These are phyloP conservation scores for Teratosphaeria nubilosa DNA, from an alignment of 2,329 filamentous ascomycete genomes.

Conservation along the genomic window DNA sequence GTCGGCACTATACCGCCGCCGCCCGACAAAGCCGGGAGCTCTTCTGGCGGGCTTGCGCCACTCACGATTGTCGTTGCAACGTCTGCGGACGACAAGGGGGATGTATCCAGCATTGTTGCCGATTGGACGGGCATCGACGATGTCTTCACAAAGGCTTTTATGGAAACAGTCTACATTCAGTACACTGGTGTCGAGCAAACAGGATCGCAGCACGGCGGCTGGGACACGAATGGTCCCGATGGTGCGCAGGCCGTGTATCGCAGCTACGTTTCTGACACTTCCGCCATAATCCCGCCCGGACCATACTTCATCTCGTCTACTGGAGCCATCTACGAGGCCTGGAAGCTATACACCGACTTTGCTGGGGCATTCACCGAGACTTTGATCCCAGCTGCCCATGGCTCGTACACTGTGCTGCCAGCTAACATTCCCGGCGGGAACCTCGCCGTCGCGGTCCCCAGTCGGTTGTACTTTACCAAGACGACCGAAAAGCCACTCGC, in stretches of 20 bases:
- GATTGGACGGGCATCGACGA: conserved; percentile 29
- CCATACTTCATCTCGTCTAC: conserved; percentile 42
- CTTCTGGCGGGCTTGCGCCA: conserved; percentile 25
- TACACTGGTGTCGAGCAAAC: conserved; percentile 7
- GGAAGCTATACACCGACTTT: conserved; percentile 40
- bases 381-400: conserved; percentile 28
- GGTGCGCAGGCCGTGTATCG: conserved; percentile 8
- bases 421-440: conserved; percentile 31
- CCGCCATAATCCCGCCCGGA: conserved; percentile 33
- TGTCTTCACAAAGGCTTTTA: conserved; percentile 32
- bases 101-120: conserved; percentile 18
- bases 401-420: conserved; percentile 34
- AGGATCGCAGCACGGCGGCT: conserved; percentile 3
- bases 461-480: conserved; percentile 48
- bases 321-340: conserved; percentile 40
- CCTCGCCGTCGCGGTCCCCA: conserved; percentile 45
- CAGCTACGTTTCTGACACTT: conserved; percentile 9
- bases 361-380: conserved; percentile 42
- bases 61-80: conserved; percentile 29
- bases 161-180: conserved; percentile 23
- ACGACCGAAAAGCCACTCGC: conserved; percentile 47
- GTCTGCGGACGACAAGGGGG: conserved; percentile 12
- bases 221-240: conserved; percentile 4
- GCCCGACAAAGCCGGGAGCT: conserved; percentile 9
- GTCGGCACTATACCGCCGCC: conserved; percentile 24